phyloP scores from a whole-genome alignment of 805 yeast genomes.

The Isabelozyma pseudorhagii region DNA sequence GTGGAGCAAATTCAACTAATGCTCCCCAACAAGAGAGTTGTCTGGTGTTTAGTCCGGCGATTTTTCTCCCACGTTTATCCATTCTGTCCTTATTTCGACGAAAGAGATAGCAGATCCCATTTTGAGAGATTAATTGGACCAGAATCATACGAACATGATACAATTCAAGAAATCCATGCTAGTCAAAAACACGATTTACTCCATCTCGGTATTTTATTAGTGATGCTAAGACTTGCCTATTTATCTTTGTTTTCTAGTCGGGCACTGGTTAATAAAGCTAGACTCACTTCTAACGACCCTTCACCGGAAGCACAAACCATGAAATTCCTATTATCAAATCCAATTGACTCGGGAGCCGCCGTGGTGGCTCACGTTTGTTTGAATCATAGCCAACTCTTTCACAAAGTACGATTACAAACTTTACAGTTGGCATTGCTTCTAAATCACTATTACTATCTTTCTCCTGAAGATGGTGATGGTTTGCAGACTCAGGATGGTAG shows the following conservation, averaged over 20 bases:
- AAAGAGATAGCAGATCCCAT: slow-evolving; percentile 42
- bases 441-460: slow-evolving; percentile 49
- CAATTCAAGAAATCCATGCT: slow-evolving; percentile 15
- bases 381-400: slow-evolving; percentile 44
- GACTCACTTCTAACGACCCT: slow-evolving; percentile 11
- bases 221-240: slow-evolving; percentile 33
- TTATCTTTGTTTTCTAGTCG: slow-evolving; percentile 25
- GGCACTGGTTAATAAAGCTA: slow-evolving; percentile 14
- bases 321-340: slow-evolving; percentile 34
- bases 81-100: slow-evolving; percentile 62
- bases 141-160: slow-evolving; percentile 16
- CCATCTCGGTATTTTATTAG: slow-evolving; percentile 27
- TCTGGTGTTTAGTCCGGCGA: slow-evolving; percentile 53
- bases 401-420: slow-evolving; percentile 45
- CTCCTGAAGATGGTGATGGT: slow-evolving; percentile 54
- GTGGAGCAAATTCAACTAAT: slow-evolving; percentile 27
- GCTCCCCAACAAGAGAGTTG: slow-evolving; percentile 49
- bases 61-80: slow-evolving; percentile 58
- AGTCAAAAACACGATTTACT: slow-evolving; percentile 32
- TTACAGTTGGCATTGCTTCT: slow-evolving; percentile 61
- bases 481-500: slow-evolving; percentile 30
- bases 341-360: slow-evolving; percentile 37
- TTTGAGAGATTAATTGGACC: slow-evolving; percentile 42
- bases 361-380: slow-evolving; percentile 48
- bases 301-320: slow-evolving; percentile 13